Percentiles rank a stretch among this genome's conserved stretches.
These are phyloP conservation scores for Lupinus albus DNA, from an alignment of 306 rosid species.

Conservation along the genomic window DNA sequence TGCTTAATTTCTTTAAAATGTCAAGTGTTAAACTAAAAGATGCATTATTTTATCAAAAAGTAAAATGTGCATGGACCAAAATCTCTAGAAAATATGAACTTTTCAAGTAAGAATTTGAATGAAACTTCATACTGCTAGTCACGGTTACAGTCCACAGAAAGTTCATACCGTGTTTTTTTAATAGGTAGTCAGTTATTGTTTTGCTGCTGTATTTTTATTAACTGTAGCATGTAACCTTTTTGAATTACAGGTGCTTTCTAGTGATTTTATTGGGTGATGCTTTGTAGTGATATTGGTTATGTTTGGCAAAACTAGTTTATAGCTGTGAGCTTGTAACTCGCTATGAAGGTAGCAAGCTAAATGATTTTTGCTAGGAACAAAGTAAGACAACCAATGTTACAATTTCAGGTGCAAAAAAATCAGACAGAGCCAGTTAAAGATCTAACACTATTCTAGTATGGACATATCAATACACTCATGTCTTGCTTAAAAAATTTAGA, in stretches of 20 bases:
- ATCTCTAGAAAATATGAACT: background rate
- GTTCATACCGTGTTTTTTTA: background rate
- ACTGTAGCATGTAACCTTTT: slow-evolving; percentile 5
- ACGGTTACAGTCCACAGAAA: slow-evolving; percentile 1
- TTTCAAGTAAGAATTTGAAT: background rate
- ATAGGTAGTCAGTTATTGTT: background rate
- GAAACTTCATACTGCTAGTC: background rate
- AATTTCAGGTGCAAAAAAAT: slow-evolving; percentile 2
- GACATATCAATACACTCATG: background rate
- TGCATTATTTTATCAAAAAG: background rate
- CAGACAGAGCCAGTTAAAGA: background rate
- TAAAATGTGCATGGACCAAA: background rate
- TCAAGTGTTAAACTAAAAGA: too few species aligned
- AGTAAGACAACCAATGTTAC: background rate
- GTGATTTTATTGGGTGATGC: too few species aligned
- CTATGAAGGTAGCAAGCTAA: too few species aligned
- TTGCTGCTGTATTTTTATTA: background rate
- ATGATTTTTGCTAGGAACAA: background rate
- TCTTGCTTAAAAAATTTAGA: slow-evolving; percentile 2
- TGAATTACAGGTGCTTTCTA: background rate
- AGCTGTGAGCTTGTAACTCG: too few species aligned
- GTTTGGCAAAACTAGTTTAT: too few species aligned
- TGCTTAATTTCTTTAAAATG: background rate
- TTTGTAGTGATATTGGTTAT: too few species aligned
- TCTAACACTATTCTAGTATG: slow-evolving; percentile 13